Evolutionary conservation across 2,329 filamentous ascomycete species (phyloP).

Genomic region (Penicillium sp.): DNA sequence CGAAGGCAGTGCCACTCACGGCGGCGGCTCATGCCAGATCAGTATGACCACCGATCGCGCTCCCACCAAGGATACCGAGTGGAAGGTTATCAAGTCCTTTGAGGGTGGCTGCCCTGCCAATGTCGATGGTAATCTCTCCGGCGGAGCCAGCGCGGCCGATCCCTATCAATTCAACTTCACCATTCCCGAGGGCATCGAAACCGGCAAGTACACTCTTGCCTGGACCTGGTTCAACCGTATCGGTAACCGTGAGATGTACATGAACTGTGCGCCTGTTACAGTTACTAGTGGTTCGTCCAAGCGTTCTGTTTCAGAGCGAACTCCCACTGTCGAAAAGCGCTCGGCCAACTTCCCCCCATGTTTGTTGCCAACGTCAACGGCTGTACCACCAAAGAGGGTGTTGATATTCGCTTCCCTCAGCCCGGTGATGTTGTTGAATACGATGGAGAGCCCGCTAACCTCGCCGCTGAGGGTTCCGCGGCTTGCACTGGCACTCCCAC

Average conservation of each 20-base stretch:
- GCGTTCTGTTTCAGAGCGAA: slow-evolving; percentile 27
- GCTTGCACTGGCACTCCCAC: slow-evolving; percentile 33
- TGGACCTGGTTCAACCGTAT: slow-evolving; percentile 96
- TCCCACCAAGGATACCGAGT: slow-evolving; percentile 65
- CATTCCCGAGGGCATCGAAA: slow-evolving; percentile 68
- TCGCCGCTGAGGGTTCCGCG: slow-evolving; percentile 30
- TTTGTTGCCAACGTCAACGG: slow-evolving; percentile 69
- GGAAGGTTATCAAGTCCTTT: slow-evolving; percentile 87
- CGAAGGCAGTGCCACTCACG: slow-evolving; percentile 72
- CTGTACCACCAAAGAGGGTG: slow-evolving; percentile 55
- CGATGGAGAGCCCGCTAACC: slow-evolving; percentile 42
- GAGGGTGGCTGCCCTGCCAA: slow-evolving; percentile 79
- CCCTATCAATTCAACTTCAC: slow-evolving; percentile 65
- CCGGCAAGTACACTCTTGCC: slow-evolving; percentile 76
- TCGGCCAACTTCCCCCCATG: slow-evolving; percentile 67
- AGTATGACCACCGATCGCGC: slow-evolving; percentile 75
- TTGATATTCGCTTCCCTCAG: slow-evolving; percentile 66
- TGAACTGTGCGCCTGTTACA: slow-evolving; percentile 82
- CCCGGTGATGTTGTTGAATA: slow-evolving; percentile 60
- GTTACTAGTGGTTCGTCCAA: slow-evolving; percentile 57
- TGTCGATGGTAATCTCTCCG: slow-evolving; percentile 57
- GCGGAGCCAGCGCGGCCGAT: slow-evolving; percentile 44
- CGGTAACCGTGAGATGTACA: slow-evolving; percentile 95
- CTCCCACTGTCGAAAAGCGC: slow-evolving; percentile 49
- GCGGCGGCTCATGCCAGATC: slow-evolving; percentile 89